Conservation (phyloP, 2,329 filamentous ascomycete species). For the Colletotrichum zoysiae region DNA sequence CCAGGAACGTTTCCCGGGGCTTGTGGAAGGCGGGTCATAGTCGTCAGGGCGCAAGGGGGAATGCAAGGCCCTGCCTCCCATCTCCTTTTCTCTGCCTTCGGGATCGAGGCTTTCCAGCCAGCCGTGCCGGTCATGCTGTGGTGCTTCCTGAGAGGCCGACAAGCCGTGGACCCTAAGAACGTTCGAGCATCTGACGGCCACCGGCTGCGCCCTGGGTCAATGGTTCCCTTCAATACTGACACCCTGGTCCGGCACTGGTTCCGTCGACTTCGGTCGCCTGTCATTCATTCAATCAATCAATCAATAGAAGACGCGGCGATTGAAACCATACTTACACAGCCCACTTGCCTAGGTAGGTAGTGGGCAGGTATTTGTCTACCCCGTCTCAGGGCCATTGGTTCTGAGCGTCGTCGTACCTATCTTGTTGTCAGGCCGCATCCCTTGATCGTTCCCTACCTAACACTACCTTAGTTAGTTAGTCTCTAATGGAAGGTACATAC, state of each 20-base stretch:
- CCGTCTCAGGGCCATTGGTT: neutral
- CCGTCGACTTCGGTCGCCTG: constrained; percentile 9
- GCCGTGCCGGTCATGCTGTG: constrained; percentile 1
- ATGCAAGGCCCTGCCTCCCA: no score
- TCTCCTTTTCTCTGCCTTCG: no score
- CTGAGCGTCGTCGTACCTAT: constrained; percentile 7
- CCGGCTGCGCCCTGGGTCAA: constrained; percentile 9
- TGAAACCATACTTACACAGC: constrained; percentile 16
- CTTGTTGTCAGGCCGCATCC: constrained; percentile 14
- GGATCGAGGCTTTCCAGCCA: neutral
- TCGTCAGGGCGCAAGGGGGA: constrained; percentile 6
- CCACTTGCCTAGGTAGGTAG: neutral
- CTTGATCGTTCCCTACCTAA: constrained; percentile 14
- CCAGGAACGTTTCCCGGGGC: constrained; percentile 3
- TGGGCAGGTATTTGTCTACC: no score
- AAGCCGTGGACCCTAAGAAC: constrained; percentile 15
- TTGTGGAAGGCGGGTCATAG: constrained; percentile 3
- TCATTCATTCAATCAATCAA: constrained; percentile 4
- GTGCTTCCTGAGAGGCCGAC: constrained; percentile 22
- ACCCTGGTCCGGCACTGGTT: constrained; percentile 1
- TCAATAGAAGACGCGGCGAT: constrained; percentile 29
- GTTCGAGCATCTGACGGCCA: constrained; percentile 12
- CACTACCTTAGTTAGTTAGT: neutral
- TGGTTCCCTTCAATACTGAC: constrained; percentile 1
- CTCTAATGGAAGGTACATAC: neutral